Evolutionary conservation across 176 grass and related monocot species (phyloP), one percentile per base, ranked within the genome.

Genomic region (Triticum turgidum): DNA sequence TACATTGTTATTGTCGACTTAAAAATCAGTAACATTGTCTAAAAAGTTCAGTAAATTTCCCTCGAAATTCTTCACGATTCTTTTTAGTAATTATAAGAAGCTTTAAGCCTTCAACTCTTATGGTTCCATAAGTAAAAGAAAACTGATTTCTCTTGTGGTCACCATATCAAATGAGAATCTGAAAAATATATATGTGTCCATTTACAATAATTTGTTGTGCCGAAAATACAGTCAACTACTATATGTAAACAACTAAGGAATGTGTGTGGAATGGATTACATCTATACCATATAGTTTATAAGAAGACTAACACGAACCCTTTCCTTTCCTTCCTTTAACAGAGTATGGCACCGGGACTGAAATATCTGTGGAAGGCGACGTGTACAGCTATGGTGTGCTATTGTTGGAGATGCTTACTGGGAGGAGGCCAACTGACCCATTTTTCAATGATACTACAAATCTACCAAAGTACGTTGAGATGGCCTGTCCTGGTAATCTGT

Each of bases 371-470:
- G 52, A 27, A 34, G 67, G 78, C 34, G 85, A 87, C 54, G 56
- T 82, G 56, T 82, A 87, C 44, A 87, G 67, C 37, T 87, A 82
- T 33, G 85, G 78, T 81, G 80, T 87, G 64, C 32, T 87, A 56
- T 7, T 87, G 44, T 52, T 82, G 15, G 85, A 87, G 54, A 87
- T 87, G 34, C 34, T 87, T 41, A 87, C 85, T 58, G 67, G 85
- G 72, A 87, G 80, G 15, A 75, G 67, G 51, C 66, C 78, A 14
- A 82, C 85, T 27, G 34, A 75, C 25, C 52, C 42, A 15, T 38
- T 65, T 21, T 87, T 82, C 75, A 12, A n/a, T 45, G 52, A 78
- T 49, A 25, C 24, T 10, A 14, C 61, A 39, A 87, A 24, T 68
- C 66, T 87, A 24, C 78, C 34, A 21, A 73, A 68, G 4, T 75